Base-by-base conservation (phyloP, 306 rosid species). In the Dryas drummondii region DNA sequence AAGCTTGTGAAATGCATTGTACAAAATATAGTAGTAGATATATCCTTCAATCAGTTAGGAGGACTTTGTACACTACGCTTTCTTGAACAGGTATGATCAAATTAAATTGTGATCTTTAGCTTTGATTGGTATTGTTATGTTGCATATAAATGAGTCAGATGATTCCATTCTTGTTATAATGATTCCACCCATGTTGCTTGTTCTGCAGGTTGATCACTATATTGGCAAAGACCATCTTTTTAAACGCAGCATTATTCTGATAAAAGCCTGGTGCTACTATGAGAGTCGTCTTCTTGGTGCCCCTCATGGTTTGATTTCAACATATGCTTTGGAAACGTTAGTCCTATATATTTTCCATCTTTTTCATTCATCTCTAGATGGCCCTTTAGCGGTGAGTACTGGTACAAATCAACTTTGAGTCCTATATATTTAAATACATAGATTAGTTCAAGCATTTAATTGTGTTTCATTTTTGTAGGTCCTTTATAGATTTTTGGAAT, bases 31-130 rank as follows among this genome's bases (percentile, higher is more conserved):
- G 87, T 91, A 26, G 97, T 93, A 66, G 98, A 93, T 82, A 89
- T 93, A 64, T 93, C 98, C 72, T 93, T 89, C 93, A 91, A 93
- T 85, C 98, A 93, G 82, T 78, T 93, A 78, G 98, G 98, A 78
- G 98, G 97, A 76, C 94, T 93, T 75, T 83, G 87, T 84, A 93
- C 96, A 6, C 85, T 90, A 55, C 88, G 93, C 77, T 93, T 93
- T 84, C 96, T 93, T 86, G 98, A 90, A 81, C 89, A 87, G 97
- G 98, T 93, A 87, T 73, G 80, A 37, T 48, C 56, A 70, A 47
- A 58, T 26, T 9, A 32, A 40, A 58, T 71, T 15, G 16, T 71
- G 65, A 67, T 32, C 42, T 51, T 22, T 48, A 70, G 70, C 60
- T 52, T 66, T 26, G 56, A 48, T 56, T 72, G n/a, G 9, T 61